Evolutionary conservation across 2,329 filamentous ascomycete species (phyloP).

Genomic region (Calonectria ilicicola): DNA sequence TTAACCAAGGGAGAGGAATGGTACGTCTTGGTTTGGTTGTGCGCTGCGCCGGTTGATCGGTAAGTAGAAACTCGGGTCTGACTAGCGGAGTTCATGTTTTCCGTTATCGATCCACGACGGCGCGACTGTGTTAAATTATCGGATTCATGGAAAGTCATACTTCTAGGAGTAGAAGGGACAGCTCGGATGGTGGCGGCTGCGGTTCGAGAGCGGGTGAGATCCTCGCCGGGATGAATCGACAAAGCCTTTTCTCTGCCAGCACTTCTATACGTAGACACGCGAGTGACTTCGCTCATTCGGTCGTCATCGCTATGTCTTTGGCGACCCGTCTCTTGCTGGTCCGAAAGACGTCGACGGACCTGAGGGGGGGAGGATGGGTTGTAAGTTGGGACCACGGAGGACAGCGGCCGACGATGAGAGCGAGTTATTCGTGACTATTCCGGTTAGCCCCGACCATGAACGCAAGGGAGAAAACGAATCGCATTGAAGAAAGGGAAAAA

Average conservation of each 20-base stretch:
- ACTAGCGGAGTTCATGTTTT: constrained; percentile 54
- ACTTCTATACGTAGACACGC: constrained; percentile 59
- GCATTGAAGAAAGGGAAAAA: background rate
- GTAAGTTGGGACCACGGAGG: constrained; percentile 61
- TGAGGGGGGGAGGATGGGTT: constrained; percentile 64
- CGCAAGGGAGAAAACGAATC: constrained; percentile 12
- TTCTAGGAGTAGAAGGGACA: constrained; percentile 63
- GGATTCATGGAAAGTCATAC: constrained; percentile 60
- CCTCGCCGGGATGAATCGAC: constrained; percentile 52
- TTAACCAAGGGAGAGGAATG: constrained; percentile 71
- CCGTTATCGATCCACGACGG: constrained; percentile 60
- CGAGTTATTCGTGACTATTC: constrained; percentile 61
- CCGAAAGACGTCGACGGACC: constrained; percentile 65
- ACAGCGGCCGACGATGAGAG: constrained; percentile 65
- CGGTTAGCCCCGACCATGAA: constrained; percentile 31
- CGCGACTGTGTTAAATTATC: constrained; percentile 46
- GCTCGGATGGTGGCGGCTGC: constrained; percentile 51
- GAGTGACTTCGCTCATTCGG: constrained; percentile 52
- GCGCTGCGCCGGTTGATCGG: constrained; percentile 47
- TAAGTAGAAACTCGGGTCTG: constrained; percentile 58
- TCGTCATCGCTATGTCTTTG: constrained; percentile 58
- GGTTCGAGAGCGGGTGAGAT: constrained; percentile 48
- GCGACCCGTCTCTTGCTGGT: constrained; percentile 63
- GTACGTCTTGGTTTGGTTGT: constrained; percentile 53
- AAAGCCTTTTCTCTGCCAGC: constrained; percentile 57